Evolutionary conservation across 73 alveolate genomes (phyloP).

Genomic region (Tetrahymena malaccensis): DNA sequence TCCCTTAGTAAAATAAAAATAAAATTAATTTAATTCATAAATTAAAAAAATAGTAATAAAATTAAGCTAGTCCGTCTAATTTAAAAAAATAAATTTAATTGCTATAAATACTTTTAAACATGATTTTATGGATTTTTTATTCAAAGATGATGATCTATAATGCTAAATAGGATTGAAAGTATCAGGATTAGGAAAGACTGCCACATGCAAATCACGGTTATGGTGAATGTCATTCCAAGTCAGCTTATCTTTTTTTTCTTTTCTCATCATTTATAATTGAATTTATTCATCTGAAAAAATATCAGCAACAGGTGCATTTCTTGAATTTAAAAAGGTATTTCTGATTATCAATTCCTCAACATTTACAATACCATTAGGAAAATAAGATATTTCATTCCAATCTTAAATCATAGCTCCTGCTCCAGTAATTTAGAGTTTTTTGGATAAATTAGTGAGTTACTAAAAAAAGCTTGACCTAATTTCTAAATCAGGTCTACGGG

Average conservation of each 20-base stretch:
- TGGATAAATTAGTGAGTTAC: slow-evolving; percentile 66
- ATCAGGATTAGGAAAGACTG: neutral
- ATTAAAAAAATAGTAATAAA: too few species aligned
- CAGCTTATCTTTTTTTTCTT: neutral
- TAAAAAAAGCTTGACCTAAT: slow-evolving; percentile 61
- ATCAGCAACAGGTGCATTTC: slow-evolving; percentile 76
- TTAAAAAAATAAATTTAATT: too few species aligned
- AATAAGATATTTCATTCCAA: slow-evolving; percentile 69
- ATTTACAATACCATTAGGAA: slow-evolving; percentile 37
- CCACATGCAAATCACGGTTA: neutral
- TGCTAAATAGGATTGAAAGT: neutral
- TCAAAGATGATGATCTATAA: neutral
- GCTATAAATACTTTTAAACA: neutral
- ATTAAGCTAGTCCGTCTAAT: too few species aligned
- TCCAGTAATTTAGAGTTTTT: slow-evolving; percentile 47
- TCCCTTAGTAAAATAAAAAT: neutral
- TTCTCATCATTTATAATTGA: neutral
- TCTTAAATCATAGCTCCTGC: slow-evolving; percentile 43
- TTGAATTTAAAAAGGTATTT: slow-evolving; percentile 78
- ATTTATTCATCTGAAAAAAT: slow-evolving; percentile 21
- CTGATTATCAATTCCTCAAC: slow-evolving; percentile 75
- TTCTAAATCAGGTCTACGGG: slow-evolving; percentile 83
- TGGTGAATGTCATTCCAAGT: neutral
- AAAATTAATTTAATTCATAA: too few species aligned
- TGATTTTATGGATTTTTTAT: neutral